Evolutionary conservation across 768 basidiomycete genomes (phyloP).

Genomic region (Rhizopogon vinicolor): DNA sequence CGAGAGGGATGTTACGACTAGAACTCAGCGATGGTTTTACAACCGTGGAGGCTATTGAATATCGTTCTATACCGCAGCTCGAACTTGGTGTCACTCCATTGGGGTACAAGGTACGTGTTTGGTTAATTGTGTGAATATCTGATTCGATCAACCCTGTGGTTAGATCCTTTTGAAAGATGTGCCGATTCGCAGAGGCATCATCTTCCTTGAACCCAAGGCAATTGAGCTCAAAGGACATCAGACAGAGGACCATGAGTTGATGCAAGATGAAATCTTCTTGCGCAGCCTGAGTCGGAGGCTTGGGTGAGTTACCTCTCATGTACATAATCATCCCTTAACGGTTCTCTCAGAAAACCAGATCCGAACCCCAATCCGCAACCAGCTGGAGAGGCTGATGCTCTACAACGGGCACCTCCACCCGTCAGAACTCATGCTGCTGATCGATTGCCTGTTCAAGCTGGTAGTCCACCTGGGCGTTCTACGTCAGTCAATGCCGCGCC

Average conservation of each 20-base stretch:
- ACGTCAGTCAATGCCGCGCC: neutral
- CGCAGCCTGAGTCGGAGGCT: constrained; percentile 56
- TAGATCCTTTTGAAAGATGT: constrained; percentile 73
- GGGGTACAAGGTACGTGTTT: constrained; percentile 67
- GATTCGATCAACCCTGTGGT: neutral
- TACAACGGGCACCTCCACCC: neutral
- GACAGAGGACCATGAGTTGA: constrained; percentile 59
- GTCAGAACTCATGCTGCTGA: neutral
- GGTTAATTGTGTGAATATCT: neutral
- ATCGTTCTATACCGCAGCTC: constrained; percentile 57
- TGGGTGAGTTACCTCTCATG: constrained; percentile 44
- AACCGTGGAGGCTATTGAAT: constrained; percentile 74
- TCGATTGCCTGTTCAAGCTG: neutral
- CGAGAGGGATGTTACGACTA: constrained; percentile 73
- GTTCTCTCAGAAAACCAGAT: constrained; percentile 19
- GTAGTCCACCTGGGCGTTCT: neutral
- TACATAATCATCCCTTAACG: neutral
- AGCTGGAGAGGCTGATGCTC: neutral
- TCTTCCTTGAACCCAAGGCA: constrained; percentile 70
- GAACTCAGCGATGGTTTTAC: constrained; percentile 75
- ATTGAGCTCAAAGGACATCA: constrained; percentile 56
- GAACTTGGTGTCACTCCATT: constrained; percentile 72
- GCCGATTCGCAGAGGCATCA: constrained; percentile 62
- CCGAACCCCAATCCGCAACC: constrained; percentile 11
- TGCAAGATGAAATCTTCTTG: constrained; percentile 57